Conservation (phyloP, 148 eudicot genomes). For the Cornus kousa region DNA sequence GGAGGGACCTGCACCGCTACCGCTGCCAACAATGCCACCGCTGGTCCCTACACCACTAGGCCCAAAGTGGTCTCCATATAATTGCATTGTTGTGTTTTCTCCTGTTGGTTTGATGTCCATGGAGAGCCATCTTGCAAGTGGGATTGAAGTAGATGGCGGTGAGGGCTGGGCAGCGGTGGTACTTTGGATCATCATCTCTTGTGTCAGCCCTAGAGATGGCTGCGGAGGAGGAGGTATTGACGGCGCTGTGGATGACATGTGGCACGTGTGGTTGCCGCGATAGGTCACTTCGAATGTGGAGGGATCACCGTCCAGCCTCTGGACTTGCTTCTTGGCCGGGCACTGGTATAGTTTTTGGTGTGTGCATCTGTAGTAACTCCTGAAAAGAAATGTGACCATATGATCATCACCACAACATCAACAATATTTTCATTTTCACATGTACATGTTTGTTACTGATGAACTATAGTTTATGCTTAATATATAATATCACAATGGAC, state of each 20-base stretch:
- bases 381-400: constrained; percentile 11
- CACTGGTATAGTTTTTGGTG: constrained; percentile 72
- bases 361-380: constrained; percentile 90
- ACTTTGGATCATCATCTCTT: neutral
- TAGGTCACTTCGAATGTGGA: constrained; percentile 59
- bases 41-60: neutral
- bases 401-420: too few relatives aligned
- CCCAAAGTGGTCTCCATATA: neutral
- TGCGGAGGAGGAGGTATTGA: constrained; percentile 24
- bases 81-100: neutral
- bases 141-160: neutral
- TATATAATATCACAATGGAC: too few relatives aligned
- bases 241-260: constrained; percentile 69
- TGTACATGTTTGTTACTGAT: too few relatives aligned
- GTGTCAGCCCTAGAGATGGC: constrained; percentile 3
- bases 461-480: too few relatives aligned
- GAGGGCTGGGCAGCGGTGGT: neutral
- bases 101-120: constrained; percentile 22
- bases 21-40: neutral
- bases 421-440: too few relatives aligned
- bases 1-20: constrained; percentile 23
- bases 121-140: constrained; percentile 17
- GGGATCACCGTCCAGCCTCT: constrained; percentile 64
- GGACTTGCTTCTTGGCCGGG: constrained; percentile 87
- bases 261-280: constrained; percentile 71